A percentile compares a stretch with the other conserved stretches of the same genome.
phyloP scores from a whole-genome alignment of 208 protist species.

The Leishmania mexicana region DNA sequence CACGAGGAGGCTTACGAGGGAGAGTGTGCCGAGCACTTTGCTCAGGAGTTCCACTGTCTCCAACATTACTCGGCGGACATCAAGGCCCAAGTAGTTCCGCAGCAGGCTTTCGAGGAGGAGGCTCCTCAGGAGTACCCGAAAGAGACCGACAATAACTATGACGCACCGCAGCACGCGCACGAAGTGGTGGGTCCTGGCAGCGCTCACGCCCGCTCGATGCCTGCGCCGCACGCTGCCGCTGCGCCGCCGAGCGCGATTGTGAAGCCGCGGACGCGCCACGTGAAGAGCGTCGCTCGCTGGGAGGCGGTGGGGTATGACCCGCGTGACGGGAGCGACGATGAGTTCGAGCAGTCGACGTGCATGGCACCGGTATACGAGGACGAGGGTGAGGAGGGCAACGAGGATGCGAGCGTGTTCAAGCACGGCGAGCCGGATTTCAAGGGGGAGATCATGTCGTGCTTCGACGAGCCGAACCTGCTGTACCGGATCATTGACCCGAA shows the following conservation, averaged over 20 bases:
- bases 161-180: not conserved
- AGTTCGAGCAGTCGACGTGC: slow-evolving; percentile 68
- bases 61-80: not conserved
- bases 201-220: not conserved
- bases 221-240: not conserved
- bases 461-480: slow-evolving; percentile 78
- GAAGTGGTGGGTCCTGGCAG: not conserved
- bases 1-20: not conserved
- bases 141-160: not conserved
- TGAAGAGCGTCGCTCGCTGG: slow-evolving; percentile 51
- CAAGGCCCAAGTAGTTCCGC: not conserved
- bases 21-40: not conserved
- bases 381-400: slow-evolving; percentile 32
- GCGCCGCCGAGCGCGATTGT: slow-evolving; percentile 20
- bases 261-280: slow-evolving; percentile 45
- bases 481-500: slow-evolving; percentile 72
- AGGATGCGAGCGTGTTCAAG: slow-evolving; percentile 40
- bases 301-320: slow-evolving; percentile 56
- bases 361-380: slow-evolving; percentile 40
- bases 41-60: not conserved
- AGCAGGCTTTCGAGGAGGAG: slow-evolving; percentile 11
- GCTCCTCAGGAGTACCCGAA: not conserved
- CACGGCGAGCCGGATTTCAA: slow-evolving; percentile 65
- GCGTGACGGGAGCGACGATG: slow-evolving; percentile 62
- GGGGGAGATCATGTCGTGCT: slow-evolving; percentile 72